Evolutionary conservation across 2,329 filamentous ascomycete genomes (phyloP).

Genomic region (Fusarium sp.): DNA sequence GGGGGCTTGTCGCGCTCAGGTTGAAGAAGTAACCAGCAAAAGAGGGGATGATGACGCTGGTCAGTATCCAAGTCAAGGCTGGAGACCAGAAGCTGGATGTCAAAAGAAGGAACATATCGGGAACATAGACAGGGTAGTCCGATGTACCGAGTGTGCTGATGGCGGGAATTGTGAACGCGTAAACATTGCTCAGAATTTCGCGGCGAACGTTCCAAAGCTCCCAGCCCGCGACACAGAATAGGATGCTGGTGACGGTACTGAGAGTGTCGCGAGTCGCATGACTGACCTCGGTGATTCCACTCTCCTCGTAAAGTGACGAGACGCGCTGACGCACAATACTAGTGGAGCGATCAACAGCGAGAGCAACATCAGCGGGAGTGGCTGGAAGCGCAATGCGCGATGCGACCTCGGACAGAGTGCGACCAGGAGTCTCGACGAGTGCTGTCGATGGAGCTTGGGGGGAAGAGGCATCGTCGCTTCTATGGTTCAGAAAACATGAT

Average conservation of each 20-base stretch:
- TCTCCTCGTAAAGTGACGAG: slow-evolving; percentile 69
- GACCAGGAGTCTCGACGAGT: slow-evolving; percentile 59
- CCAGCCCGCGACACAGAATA: slow-evolving; percentile 72
- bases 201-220: slow-evolving; percentile 76
- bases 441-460: slow-evolving; percentile 53
- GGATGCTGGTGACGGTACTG: slow-evolving; percentile 77
- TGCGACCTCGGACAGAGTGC: slow-evolving; percentile 62
- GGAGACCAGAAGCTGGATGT: slow-evolving; percentile 86
- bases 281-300: slow-evolving; percentile 72
- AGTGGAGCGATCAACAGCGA: slow-evolving; percentile 77
- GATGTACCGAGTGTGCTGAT: slow-evolving; percentile 63
- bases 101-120: slow-evolving; percentile 83
- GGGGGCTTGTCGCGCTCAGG: slow-evolving; percentile 66
- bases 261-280: slow-evolving; percentile 73
- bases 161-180: slow-evolving; percentile 77
- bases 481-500: slow-evolving; percentile 12
- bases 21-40: slow-evolving; percentile 91
- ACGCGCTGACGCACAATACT: slow-evolving; percentile 73
- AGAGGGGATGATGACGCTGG: slow-evolving; percentile 75
- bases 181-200: slow-evolving; percentile 76
- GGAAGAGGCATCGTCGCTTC: slow-evolving; percentile 43
- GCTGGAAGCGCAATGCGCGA: slow-evolving; percentile 77
- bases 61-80: slow-evolving; percentile 78
- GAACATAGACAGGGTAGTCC: slow-evolving; percentile 72
- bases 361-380: slow-evolving; percentile 80